Base-by-base conservation (phyloP, 176 grass and related monocot genomes). In the Puccinellia tenuiflora region DNA sequence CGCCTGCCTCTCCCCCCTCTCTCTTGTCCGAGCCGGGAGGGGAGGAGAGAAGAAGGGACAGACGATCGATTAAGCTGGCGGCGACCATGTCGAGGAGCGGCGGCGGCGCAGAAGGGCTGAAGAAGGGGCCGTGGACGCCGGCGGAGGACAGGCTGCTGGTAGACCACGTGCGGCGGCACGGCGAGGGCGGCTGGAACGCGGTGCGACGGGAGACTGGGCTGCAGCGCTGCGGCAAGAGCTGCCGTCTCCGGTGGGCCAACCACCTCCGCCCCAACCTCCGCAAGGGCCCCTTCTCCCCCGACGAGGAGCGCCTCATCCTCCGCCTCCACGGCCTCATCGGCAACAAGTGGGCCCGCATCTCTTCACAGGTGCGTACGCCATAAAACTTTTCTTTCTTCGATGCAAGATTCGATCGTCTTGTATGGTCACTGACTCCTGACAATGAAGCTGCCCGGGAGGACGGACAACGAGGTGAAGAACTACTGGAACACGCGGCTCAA, bases 391-490 rank as follows among this genome's bases (percentile, higher is more conserved):
- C 42, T 14, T 45, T 45, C 42, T 45, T 13, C 12, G 11, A 45
- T 47, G 45, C 13, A 47, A 16, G 13, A 47, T 47, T 47, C 6
- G 0, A 54, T 67, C 34, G 47, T 65, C 11, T 16, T 18, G 2
- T 52, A 55, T 7, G 33, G 33, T 69, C 64, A 3, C 9, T 9
- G 17, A 7, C 9, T 11, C 6, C 4, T 51, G 15, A 46, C 43
- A n/a, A 20, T 21, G 53, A 80, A 97, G 94, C 82, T 97, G 45
- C 67, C 73, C 2, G 94, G 94, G 46, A 89, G 94, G 87, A 93
- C 94, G 75, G 94, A 97, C 77, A 97, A 97, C 79, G 94, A 97
- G 90, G 90, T 96, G 64, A 96, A 96, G 88, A 96, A 96, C 79
- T 96, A 91, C 65, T 96, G 93, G 93, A 97, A 97, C 91, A 97